These are phyloP conservation scores for Grigorovia jiainica DNA, from an alignment of 805 yeast genomes.

Conservation along the genomic window DNA sequence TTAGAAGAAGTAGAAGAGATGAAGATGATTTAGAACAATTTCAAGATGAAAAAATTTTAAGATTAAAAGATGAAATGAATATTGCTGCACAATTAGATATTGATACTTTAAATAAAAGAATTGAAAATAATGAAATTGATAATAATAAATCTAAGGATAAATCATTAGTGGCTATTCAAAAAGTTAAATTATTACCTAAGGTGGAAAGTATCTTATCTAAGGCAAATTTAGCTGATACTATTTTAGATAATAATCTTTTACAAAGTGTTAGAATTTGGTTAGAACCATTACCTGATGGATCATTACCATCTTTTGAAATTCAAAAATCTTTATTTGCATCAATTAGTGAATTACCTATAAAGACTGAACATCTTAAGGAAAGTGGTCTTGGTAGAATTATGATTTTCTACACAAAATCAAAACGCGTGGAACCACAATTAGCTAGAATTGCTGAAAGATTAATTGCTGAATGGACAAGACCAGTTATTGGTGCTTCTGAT, in stretches of 20 bases:
- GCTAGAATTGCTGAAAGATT: conserved; percentile 84
- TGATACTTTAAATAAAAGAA: conserved; percentile 38
- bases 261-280: conserved; percentile 95
- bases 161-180: conserved; percentile 40
- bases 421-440: conserved; percentile 76
- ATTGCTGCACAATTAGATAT: conserved; percentile 72
- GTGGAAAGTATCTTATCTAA: conserved; percentile 70
- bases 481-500: conserved; percentile 91
- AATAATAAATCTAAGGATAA: conserved; percentile 28
- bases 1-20: conserved; percentile 58
- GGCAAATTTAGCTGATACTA: conserved; percentile 82
- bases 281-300: conserved; percentile 96
- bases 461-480: conserved; percentile 97
- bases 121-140: conserved; percentile 21
- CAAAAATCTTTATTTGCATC: conserved; percentile 79
- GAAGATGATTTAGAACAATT: conserved; percentile 92
- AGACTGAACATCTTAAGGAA: conserved; percentile 90
- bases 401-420: conserved; percentile 84
- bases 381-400: conserved; percentile 90
- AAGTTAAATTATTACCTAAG: conserved; percentile 68
- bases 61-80: conserved; percentile 81
- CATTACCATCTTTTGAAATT: conserved; percentile 94
- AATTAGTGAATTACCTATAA: conserved; percentile 72
- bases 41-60: conserved; percentile 84
- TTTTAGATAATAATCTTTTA: conserved; percentile 83